A percentile compares a stretch with the other conserved stretches of the same genome.
Evolutionary conservation across 768 basidiomycete genomes (phyloP).

Genomic region (Kwoniella newhampshirensis): DNA sequence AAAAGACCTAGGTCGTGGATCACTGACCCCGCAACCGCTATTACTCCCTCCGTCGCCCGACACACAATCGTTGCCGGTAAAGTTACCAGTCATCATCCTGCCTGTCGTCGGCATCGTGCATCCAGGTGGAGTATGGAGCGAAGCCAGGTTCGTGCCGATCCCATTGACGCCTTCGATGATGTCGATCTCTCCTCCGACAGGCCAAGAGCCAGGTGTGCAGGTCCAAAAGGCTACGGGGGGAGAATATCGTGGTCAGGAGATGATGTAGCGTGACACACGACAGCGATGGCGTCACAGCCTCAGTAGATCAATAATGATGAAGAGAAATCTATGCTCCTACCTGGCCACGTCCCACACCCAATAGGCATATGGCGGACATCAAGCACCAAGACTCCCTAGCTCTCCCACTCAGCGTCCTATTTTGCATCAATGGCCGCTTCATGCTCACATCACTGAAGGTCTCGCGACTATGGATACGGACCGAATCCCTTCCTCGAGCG

Average conservation of each 20-base stretch:
- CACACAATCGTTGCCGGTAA: too few species aligned
- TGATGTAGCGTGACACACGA: neutral
- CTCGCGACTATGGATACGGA: slow-evolving; percentile 17
- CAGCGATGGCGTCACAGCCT: neutral
- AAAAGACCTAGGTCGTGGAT: slow-evolving; percentile 8
- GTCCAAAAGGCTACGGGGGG: slow-evolving; percentile 15
- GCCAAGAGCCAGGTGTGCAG: slow-evolving; percentile 24
- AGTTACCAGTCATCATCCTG: too few species aligned
- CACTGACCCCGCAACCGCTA: slow-evolving; percentile 14
- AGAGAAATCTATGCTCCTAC: neutral
- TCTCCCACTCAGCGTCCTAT: neutral
- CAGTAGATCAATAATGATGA: neutral
- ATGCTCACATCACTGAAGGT: slow-evolving; percentile 15
- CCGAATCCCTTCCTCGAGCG: slow-evolving; percentile 16
- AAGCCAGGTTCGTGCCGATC: slow-evolving; percentile 55
- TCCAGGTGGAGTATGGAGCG: slow-evolving; percentile 54
- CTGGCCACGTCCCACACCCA: slow-evolving; percentile 14
- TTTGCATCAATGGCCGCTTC: neutral
- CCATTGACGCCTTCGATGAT: slow-evolving; percentile 57
- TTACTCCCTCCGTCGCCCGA: too few species aligned
- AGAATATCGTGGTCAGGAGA: neutral
- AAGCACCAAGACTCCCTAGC: slow-evolving; percentile 17
- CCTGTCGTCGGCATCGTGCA: slow-evolving; percentile 13
- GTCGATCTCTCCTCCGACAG: slow-evolving; percentile 52
- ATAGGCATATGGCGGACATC: slow-evolving; percentile 17